phyloP scores from a whole-genome alignment of 169 alveolate genomes.

The Perkinsus olseni region DNA sequence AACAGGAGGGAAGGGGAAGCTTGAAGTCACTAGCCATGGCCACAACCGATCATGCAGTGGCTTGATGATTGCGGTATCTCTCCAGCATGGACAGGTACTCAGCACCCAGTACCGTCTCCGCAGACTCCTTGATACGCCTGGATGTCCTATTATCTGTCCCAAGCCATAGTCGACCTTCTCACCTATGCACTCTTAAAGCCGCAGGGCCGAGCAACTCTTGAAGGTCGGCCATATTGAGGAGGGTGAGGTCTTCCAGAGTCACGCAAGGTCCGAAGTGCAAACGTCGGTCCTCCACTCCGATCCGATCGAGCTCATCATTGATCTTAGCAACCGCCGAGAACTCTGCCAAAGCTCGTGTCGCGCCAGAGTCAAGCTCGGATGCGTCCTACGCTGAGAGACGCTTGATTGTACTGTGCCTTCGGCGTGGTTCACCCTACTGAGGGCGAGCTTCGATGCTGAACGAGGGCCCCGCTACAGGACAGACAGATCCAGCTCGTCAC shows the following conservation, averaged over 20 bases:
- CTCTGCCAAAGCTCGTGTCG: background rate
- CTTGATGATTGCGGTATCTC: too few relatives aligned
- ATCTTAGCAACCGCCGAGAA: background rate
- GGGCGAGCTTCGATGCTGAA: background rate
- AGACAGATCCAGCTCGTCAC: background rate
- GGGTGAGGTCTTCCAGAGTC: background rate
- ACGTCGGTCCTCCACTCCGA: background rate
- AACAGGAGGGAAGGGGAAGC: too few relatives aligned
- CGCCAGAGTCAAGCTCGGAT: background rate
- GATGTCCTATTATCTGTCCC: background rate
- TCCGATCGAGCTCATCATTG: background rate
- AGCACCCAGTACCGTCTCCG: background rate
- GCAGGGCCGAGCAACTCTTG: background rate
- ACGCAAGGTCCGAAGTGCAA: background rate
- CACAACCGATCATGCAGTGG: too few relatives aligned
- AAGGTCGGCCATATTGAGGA: background rate
- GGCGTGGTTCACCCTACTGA: background rate
- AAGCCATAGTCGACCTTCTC: background rate
- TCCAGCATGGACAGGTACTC: background rate
- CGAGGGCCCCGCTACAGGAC: background rate
- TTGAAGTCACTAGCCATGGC: too few relatives aligned
- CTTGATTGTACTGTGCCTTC: background rate
- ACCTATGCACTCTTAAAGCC: background rate
- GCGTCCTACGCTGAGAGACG: background rate
- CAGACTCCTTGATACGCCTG: background rate